Evolutionary conservation across 495 filamentous ascomycete genomes (phyloP), one percentile per base, ranked within the genome.

Genomic region (Tuber magnatum): DNA sequence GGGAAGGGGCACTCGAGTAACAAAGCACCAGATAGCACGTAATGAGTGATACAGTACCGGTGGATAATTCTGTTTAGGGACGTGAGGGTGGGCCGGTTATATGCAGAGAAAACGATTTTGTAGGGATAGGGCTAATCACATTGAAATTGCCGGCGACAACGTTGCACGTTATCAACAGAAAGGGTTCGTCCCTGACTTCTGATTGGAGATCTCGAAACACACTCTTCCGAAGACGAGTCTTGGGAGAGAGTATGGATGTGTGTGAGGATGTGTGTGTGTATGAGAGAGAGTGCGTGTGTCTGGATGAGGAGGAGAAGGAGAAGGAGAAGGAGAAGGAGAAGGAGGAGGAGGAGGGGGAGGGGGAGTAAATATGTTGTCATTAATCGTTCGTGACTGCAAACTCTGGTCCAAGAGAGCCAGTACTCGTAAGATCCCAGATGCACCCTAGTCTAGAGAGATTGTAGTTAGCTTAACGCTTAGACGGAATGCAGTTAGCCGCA

Each of bases 321-420:
- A 43, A 43, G 42, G 10, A 14, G 12, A 43, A 9, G 18, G 20
- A 40, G 38, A n/a, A 76, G 44, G 41, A 32, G 40, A 56, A 72
- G 69, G 76, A 44, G 69, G 61, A 41, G 48, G 22, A 48, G 42
- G 69, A n/a, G 56, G 56, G 7, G 39, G 35, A 40, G 68, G 73
- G 32, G 14, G 70, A 71, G 39, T 40, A 40, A 40, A 40, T 40
- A 40, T 40, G 7, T 40, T 40, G 39, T 40, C 39, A 40, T 40
- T 40, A 40, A 40, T 40, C 39, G 7, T 40, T 40, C 3, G 39
- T 40, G 39, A 40, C 39, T 40, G 39, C 39, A 40, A 40, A 40
- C 7, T 40, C 39, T 40, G 39, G 39, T 40, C 39, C 7, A 40
- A 40, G 39, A 40, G 39, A 40, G 39, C 39, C 39, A 2, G 2